Percentiles rank a stretch among this genome's conserved stretches.
phyloP scores from a whole-genome alignment of 2,329 filamentous ascomycete species.

The Ceratocystiopsis minuta region DNA sequence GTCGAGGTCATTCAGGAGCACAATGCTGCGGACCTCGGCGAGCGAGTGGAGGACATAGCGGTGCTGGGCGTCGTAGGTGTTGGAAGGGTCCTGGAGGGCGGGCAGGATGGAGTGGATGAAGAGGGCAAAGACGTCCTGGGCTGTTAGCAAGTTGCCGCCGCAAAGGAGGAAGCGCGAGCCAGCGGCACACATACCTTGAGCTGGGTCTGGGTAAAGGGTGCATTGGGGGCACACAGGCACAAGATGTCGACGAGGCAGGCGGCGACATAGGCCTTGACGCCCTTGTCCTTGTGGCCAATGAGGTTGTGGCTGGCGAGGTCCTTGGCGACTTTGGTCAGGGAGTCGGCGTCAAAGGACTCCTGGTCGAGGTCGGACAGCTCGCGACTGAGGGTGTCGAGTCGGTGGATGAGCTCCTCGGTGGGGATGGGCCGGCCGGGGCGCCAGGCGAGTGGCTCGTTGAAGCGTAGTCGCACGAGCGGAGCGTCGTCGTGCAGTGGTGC shows the following conservation, averaged over 20 bases:
- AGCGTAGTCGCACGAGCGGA: constrained; percentile 39
- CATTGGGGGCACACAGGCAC: constrained; percentile 81
- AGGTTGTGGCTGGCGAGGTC: constrained; percentile 70
- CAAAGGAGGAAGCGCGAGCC: background rate
- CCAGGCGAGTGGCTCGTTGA: constrained; percentile 80
- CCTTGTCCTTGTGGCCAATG: constrained; percentile 78
- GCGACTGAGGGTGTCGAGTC: constrained; percentile 62
- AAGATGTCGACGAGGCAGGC: constrained; percentile 88
- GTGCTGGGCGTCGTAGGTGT: constrained; percentile 86
- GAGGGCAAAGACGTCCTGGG: constrained; percentile 78
- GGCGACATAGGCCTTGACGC: constrained; percentile 75
- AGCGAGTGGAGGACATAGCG: constrained; percentile 79
- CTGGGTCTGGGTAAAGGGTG: constrained; percentile 78
- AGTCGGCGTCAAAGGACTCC: constrained; percentile 66
- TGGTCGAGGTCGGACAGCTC: constrained; percentile 79
- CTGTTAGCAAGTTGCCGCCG: background rate
- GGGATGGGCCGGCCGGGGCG: constrained; percentile 78
- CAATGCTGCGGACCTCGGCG: constrained; percentile 83
- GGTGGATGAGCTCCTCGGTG: constrained; percentile 61
- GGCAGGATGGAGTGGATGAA: constrained; percentile 73
- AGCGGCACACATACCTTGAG: constrained; percentile 52
- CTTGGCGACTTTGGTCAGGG: constrained; percentile 67
- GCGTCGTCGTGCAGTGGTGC: constrained; percentile 13
- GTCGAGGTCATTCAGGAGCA: constrained; percentile 76
- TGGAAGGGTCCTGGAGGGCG: constrained; percentile 65